Evolutionary conservation across 352 stramenopile species (phyloP), one percentile per base, ranked within the genome.

Genomic region (Phytophthora hibernalis): DNA sequence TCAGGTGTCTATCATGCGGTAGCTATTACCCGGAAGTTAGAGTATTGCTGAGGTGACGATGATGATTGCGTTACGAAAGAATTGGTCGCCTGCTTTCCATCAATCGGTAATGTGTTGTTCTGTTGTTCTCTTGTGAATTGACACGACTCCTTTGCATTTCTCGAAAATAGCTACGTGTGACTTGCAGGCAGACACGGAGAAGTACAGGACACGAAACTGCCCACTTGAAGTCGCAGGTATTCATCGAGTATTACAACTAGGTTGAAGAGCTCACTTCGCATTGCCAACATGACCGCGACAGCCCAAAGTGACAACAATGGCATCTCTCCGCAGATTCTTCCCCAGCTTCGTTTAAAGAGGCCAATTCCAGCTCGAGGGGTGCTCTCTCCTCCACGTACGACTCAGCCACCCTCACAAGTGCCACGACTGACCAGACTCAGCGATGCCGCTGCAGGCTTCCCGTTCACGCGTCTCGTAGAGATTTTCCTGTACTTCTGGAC

Each of bases 1-100:
- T 15, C 37, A 91, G 83, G 83, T 50, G 81, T 78, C 5, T 90
- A 90, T 30, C 85, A 93, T 58, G 69, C 79, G 2, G 85, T 93
- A 7, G 83, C 70, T 15, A 52, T 91, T 6, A 89, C 80, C 22
- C 67, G 62, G 37, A 80, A 76, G 37, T 68, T 84, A 4, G 79
- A 82, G 51, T 88, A 84, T 28, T 76, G 64, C 44, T 88, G 54
- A 79, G 13, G 18, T 21, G n/a, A n/a, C n/a, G n/a, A n/a, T n/a
- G n/a, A n/a, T 18, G 8, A 13, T 21, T 38, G 5, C 28, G 12
- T 35, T 9, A 47, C 2, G 33, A 56, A 18, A 44, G 20, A 57
- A 13, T 16, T 54, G 11, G 43, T 62, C 47, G 30, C 30, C 9
- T 48, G 21, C 55, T 54, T 30, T 45, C 43, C 22, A 53, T 62